Percentiles rank a stretch among this genome's conserved stretches.
Conservation (phyloP, 2,329 filamentous ascomycete genomes). For the Aotearoamyces nothofagi region DNA sequence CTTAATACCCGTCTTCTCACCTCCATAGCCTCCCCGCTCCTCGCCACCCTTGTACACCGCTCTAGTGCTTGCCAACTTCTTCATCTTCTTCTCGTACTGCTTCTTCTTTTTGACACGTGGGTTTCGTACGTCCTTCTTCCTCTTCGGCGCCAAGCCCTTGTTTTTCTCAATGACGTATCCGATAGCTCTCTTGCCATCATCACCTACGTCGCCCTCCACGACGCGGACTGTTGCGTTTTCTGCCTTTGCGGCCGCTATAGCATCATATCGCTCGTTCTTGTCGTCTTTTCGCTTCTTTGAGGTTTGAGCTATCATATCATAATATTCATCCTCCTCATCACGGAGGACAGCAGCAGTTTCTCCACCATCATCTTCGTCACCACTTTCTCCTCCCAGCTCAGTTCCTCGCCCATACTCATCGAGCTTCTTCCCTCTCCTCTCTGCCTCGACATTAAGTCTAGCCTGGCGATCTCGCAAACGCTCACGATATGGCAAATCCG, state of each 20-base stretch:
- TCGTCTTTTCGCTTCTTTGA: slow-evolving; percentile 61
- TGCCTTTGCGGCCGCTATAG: slow-evolving; percentile 40
- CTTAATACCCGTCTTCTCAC: slow-evolving; percentile 93
- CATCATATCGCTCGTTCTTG: slow-evolving; percentile 41
- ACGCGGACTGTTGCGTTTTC: slow-evolving; percentile 47
- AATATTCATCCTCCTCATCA: slow-evolving; percentile 59
- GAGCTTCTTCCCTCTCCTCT: slow-evolving; percentile 59
- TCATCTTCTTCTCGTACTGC: slow-evolving; percentile 93
- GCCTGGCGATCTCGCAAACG: slow-evolving; percentile 74
- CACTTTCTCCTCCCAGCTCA: slow-evolving; percentile 50
- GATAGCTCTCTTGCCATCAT: slow-evolving; percentile 84
- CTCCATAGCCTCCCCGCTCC: slow-evolving; percentile 71
- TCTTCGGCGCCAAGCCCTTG: slow-evolving; percentile 77
- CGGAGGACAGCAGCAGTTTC: slow-evolving; percentile 31
- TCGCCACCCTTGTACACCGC: slow-evolving; percentile 76
- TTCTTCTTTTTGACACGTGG: slow-evolving; percentile 96
- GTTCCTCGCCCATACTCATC: slow-evolving; percentile 49
- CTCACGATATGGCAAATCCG: slow-evolving; percentile 78
- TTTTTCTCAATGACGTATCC: slow-evolving; percentile 94
- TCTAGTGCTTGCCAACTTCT: slow-evolving; percentile 84
- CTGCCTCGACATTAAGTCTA: slow-evolving; percentile 76
- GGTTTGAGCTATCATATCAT: slow-evolving; percentile 66
- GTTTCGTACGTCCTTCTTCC: slow-evolving; percentile 91
- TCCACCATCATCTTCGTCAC: slow-evolving; percentile 15
- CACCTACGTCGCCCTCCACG: slow-evolving; percentile 53